Percentiles rank a stretch among this genome's conserved stretches.
phyloP scores from a whole-genome alignment of 2,329 filamentous ascomycete genomes.

The Microthyrium microscopicum region DNA sequence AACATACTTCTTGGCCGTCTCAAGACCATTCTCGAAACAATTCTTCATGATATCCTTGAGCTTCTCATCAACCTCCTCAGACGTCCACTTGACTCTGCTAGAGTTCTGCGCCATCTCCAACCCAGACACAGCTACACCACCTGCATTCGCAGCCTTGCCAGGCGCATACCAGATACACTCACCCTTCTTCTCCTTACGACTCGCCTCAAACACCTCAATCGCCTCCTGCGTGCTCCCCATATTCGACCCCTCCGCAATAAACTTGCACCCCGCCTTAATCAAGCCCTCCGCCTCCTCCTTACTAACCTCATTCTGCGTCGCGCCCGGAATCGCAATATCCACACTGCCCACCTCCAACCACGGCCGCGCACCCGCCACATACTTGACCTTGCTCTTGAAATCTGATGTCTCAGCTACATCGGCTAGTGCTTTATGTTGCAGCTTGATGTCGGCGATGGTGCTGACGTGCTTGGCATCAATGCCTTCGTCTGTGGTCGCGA shows the following conservation, averaged over 20 bases:
- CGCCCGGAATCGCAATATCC: constrained; percentile 80
- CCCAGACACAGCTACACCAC: constrained; percentile 91
- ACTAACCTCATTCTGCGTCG: constrained; percentile 95
- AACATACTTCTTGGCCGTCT: constrained; percentile 82
- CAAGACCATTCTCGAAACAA: constrained; percentile 76
- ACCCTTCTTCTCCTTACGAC: constrained; percentile 52
- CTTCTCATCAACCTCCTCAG: constrained; percentile 78
- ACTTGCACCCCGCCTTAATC: constrained; percentile 58
- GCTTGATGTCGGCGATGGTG: constrained; percentile 70
- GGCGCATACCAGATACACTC: constrained; percentile 85
- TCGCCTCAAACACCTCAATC: constrained; percentile 79
- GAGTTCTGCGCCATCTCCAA: constrained; percentile 99
- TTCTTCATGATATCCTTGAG: constrained; percentile 91
- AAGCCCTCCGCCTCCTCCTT: constrained; percentile 77
- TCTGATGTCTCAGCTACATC: constrained; percentile 43
- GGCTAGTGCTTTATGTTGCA: constrained; percentile 67
- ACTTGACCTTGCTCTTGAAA: constrained; percentile 56
- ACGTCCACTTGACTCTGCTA: constrained; percentile 66
- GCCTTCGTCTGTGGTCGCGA: constrained; percentile 51
- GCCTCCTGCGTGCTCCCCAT: constrained; percentile 97
- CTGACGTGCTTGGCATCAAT: constrained; percentile 69
- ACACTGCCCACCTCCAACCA: constrained; percentile 83
- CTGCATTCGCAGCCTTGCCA: constrained; percentile 88
- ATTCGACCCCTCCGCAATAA: constrained; percentile 93
- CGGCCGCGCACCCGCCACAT: constrained; percentile 72